Evolutionary conservation across 176 grass and related monocot species (phyloP).

Genomic region (Carex cristatella): DNA sequence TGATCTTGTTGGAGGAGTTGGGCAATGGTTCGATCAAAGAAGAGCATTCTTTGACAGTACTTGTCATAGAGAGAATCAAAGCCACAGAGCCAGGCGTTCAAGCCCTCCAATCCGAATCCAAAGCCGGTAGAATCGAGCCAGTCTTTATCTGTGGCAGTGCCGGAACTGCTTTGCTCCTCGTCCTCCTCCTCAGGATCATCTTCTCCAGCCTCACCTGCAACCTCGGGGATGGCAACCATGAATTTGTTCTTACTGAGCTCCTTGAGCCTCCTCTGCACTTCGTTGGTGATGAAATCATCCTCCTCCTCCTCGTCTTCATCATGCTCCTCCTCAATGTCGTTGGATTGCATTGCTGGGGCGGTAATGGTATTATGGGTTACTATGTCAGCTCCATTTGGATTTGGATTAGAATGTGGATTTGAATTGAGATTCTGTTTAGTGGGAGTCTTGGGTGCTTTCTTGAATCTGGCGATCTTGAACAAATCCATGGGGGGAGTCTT

Average conservation of each 20-base stretch:
- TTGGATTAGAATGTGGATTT: neutral
- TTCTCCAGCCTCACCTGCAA: constrained; percentile 46
- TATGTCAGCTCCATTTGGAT: neutral
- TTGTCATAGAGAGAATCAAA: constrained; percentile 73
- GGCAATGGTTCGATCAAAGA: constrained; percentile 60
- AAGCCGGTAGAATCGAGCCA: neutral
- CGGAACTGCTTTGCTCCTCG: constrained; percentile 47
- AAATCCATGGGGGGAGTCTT: constrained; percentile 50
- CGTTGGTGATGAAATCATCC: constrained; percentile 62
- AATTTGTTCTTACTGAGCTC: constrained; percentile 83
- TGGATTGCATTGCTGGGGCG: constrained; percentile 19
- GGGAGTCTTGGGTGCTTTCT: constrained; percentile 30
- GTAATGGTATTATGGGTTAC: constrained; percentile 24
- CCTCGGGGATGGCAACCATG: constrained; percentile 89
- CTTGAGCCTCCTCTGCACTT: constrained; percentile 92
- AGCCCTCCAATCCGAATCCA: neutral
- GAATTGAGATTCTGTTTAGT: neutral
- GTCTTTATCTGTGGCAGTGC: constrained; percentile 46
- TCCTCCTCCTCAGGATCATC: constrained; percentile 34
- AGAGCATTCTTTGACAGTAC: constrained; percentile 76
- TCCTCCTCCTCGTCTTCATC: constrained; percentile 53
- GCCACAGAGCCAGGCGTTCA: constrained; percentile 35
- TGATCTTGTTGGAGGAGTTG: constrained; percentile 53
- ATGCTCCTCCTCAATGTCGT: constrained; percentile 7
- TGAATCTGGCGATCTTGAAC: constrained; percentile 69